A percentile compares a stretch with the other conserved stretches of the same genome.
phyloP scores from a whole-genome alignment of 805 yeast genomes.

The Maudiozyma bulderi region DNA sequence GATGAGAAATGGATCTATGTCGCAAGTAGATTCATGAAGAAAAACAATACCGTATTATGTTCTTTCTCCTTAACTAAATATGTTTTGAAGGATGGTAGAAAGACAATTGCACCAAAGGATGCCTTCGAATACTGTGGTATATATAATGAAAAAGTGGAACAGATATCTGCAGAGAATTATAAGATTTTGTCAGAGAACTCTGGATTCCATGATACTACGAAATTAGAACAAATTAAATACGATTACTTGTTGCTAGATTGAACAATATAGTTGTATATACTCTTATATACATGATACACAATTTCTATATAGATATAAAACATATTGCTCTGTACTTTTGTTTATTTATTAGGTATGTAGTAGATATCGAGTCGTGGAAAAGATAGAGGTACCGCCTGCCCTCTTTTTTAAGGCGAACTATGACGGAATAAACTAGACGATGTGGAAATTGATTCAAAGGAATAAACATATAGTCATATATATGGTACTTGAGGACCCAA shows the following conservation, averaged over 20 bases:
- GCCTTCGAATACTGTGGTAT: conserved; percentile 49
- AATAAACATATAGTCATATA: not conserved
- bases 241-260: not conserved
- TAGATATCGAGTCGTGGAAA: no score
- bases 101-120: conserved; percentile 60
- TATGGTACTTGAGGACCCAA: not conserved
- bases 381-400: no score
- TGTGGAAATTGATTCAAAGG: not conserved
- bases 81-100: conserved; percentile 69
- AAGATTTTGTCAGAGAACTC: conserved; percentile 14
- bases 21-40: conserved; percentile 47
- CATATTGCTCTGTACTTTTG: no score
- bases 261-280: not conserved
- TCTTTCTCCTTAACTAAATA: conserved; percentile 66
- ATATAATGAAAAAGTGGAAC: conserved; percentile 42
- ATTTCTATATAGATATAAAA: no score
- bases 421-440: not conserved
- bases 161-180: conserved; percentile 33
- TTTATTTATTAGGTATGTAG: no score
- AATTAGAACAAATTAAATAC: conserved; percentile 12
- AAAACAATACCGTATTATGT: conserved; percentile 32
- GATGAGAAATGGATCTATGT: conserved; percentile 80
- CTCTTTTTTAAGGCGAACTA: no score
- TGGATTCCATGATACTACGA: conserved; percentile 25
- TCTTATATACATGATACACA: not conserved